Base-by-base conservation (phyloP, 495 filamentous ascomycete genomes). In the Penicillium canariense region DNA sequence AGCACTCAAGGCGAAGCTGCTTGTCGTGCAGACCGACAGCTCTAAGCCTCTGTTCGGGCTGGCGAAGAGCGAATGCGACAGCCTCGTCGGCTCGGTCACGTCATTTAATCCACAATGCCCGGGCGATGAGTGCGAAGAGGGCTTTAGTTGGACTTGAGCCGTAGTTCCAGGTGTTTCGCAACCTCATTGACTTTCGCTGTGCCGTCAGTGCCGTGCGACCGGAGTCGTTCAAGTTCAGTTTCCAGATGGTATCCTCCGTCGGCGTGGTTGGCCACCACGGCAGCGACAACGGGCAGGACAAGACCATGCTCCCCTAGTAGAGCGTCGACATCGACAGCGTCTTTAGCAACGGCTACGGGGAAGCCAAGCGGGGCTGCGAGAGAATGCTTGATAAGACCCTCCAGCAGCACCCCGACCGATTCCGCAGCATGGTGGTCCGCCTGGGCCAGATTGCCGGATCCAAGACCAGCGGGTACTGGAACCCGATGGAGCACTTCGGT, bases 171-270 rank as follows among this genome's bases (percentile, higher is more conserved):
- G 39, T 50, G 2, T 44, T 77, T 39, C 53, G 60, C 15, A 67
- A 63, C 32, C 48, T 77, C 7, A 40, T 76, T 1, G 34, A 78
- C 23, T 63, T 85, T 8, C 77, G 77, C 0, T 26, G 59, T 0
- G 74, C 71, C 0, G 68, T 68, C 6, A 62, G 71, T 0, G 27
- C 39, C 2, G 30, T 31, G 1, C 65, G 63, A 7, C 48, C 14
- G 2, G 22, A 45, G 42, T 26, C 42, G 0, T 25, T 45, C 6
- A 45, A 49, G 12, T 7, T 59, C 18, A 25, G 48, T 1, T 62
- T 55, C 42, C 71, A 71, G 38, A 68, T 86, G 22, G 65, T 85
- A 2, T 86, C 82, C 0, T 84, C 82, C 0, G 79, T 84, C 40
- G 70, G 67, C 2, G 65, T 68, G 0, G 77, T 84, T 2, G 79